Base-by-base conservation (phyloP, 2,329 filamentous ascomycete species). In the Exophiala calicioides region DNA sequence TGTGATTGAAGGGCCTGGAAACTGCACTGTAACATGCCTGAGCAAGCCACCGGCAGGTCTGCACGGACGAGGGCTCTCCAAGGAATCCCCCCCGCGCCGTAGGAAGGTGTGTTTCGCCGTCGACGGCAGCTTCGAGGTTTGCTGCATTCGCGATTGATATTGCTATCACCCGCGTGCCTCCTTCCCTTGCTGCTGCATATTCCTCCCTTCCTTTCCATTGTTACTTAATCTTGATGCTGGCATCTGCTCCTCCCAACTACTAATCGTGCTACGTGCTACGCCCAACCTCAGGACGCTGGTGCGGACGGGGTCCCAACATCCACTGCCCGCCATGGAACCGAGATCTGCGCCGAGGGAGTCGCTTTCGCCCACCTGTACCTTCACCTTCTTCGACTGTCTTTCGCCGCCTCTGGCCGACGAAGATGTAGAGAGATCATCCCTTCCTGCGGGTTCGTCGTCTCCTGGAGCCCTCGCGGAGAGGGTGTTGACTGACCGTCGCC, bases 311-410 rank as follows among this genome's bases (percentile, higher is more conserved):
- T 13, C 10, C 19, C 23, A n/a, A 27, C 24, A n/a, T n/a, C 26
- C 1, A n/a, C n/a, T 44, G 38, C 30, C 16, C 41, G 24, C 35
- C 5, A 55, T 55, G 53, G 50, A 36, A 30, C 27, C 35, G 10
- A 44, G 33, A 23, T 20, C 36, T 13, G 32, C 40, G 15, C 29
- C 38, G 10, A 50, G 53, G 36, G 50, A 52, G 29, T 55, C 45
- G 27, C 39, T 50, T 18, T 42, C 49, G 52, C 49, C 51, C 24
- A 39, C 45, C 20, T 55, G 54, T 23, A 37, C 40, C 18, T 20
- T 55, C 27, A 24, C 37, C 20, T 38, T 52, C 15, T 51, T 57
- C 39, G 48, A 53, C 7, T 57, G 51, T 36, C 30, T 57, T 20
- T 52, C 50, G n/a, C 29, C 50, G 7, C 24, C 37, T 18, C 48